These are phyloP conservation scores for Lentinus tigrinus DNA, from an alignment of 768 basidiomycete species.

Conservation along the genomic window DNA sequence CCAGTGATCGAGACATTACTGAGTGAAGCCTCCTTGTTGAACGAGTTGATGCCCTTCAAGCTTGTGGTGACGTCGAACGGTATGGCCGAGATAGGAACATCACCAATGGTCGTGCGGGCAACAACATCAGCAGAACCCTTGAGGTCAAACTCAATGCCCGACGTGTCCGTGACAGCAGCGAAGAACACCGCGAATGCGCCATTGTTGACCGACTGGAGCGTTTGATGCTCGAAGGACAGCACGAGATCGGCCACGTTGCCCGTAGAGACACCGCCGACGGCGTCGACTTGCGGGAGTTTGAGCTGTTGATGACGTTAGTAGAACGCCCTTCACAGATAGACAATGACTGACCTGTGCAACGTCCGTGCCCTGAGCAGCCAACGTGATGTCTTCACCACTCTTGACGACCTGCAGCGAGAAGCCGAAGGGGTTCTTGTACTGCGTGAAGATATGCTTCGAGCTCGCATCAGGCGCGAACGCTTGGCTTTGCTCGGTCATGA, in stretches of 20 bases:
- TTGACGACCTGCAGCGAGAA: constrained; percentile 67
- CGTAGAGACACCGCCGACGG: constrained; percentile 63
- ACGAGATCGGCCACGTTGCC: constrained; percentile 62
- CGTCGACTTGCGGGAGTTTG: constrained; percentile 45
- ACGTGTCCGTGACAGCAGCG: constrained; percentile 53
- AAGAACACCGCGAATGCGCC: constrained; percentile 57
- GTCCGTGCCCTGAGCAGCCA: constrained; percentile 46
- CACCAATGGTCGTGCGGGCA: constrained; percentile 61
- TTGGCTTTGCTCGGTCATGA: constrained; percentile 49
- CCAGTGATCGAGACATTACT: constrained; percentile 60
- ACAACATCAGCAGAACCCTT: constrained; percentile 58
- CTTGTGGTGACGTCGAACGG: constrained; percentile 58
- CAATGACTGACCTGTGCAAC: constrained; percentile 48
- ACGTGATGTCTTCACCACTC: constrained; percentile 51
- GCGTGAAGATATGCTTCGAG: constrained; percentile 52
- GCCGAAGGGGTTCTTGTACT: constrained; percentile 74
- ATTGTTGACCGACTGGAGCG: constrained; percentile 55
- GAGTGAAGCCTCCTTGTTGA: constrained; percentile 50
- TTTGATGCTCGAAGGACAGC: constrained; percentile 55
- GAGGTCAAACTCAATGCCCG: constrained; percentile 44
- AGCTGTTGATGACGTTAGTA: constrained; percentile 36
- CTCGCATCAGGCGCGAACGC: constrained; percentile 60
- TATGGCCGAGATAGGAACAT: constrained; percentile 65
- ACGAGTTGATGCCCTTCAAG: constrained; percentile 61
- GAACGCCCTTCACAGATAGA: not conserved